Conservation (phyloP, 2,329 filamentous ascomycete species). For the Sarocladium kiliense region DNA sequence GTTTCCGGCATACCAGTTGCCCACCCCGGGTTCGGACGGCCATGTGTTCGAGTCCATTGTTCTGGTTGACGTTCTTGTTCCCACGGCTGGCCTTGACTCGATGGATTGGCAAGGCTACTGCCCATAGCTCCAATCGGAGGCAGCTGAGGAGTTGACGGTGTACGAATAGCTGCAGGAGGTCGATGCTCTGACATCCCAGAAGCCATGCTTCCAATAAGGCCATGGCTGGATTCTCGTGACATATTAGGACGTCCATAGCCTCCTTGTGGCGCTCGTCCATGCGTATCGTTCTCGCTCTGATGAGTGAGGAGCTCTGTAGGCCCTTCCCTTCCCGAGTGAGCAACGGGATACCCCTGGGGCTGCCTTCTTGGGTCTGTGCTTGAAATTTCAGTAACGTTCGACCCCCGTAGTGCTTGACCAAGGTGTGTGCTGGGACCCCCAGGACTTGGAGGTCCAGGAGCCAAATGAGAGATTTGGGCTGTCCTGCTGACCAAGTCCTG, state of each 20-base stretch:
- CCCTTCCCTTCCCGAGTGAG: background rate
- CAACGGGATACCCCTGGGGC: background rate
- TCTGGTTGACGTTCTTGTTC: background rate
- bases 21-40: background rate
- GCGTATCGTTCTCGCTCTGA: background rate
- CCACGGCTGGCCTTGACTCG: background rate
- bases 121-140: background rate
- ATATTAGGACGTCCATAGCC: background rate
- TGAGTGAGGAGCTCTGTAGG: background rate
- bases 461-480: constrained; percentile 49
- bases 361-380: background rate
- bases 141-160: background rate
- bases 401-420: too few species aligned
- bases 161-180: background rate
- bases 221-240: background rate
- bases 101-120: background rate
- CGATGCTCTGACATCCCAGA: background rate
- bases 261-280: background rate
- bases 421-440: constrained; percentile 27
- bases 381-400: background rate
- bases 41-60: background rate
- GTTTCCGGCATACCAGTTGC: background rate
- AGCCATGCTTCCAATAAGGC: background rate
- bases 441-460: constrained; percentile 49
- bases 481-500: constrained; percentile 59